Evolutionary conservation across 2,329 filamentous ascomycete species (phyloP).

Genomic region (Monosporascus sp.): DNA sequence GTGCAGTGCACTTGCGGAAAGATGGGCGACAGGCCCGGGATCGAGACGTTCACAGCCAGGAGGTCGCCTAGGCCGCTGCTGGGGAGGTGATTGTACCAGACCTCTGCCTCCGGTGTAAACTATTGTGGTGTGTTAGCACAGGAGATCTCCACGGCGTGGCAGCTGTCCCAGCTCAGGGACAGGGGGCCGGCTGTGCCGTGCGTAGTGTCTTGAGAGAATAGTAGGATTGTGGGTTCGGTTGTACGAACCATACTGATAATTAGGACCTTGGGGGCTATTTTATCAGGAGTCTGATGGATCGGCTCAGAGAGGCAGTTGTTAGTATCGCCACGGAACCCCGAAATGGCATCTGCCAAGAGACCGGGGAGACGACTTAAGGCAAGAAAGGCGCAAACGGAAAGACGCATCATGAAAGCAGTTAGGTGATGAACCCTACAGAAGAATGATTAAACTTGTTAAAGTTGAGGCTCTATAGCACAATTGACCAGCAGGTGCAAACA

Average conservation of each 20-base stretch:
- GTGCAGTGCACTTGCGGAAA: conserved; percentile 64
- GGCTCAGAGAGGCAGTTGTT: neutral
- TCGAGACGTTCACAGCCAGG: conserved; percentile 49
- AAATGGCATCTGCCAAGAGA: neutral
- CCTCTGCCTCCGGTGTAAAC: conserved; percentile 57
- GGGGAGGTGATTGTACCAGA: conserved; percentile 53
- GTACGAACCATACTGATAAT: conserved; percentile 54
- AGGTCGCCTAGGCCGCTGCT: conserved; percentile 47
- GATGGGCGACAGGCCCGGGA: conserved; percentile 59
- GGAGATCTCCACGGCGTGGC: no score
- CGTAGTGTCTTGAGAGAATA: conserved; percentile 5
- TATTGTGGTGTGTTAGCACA: conserved; percentile 20
- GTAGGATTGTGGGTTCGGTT: neutral
- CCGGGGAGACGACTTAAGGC: neutral
- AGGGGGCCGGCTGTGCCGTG: neutral
- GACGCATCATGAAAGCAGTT: neutral
- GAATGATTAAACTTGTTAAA: neutral
- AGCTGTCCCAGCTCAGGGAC: no score
- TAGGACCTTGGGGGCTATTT: conserved; percentile 53
- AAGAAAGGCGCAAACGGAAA: neutral
- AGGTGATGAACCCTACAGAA: neutral
- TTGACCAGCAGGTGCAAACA: no score
- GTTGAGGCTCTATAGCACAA: neutral
- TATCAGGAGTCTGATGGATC: conserved; percentile 1
- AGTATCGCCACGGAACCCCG: neutral